Percentiles rank a stretch among this genome's conserved stretches.
These are phyloP conservation scores for Corylus avellana DNA, from an alignment of 306 rosid species.

Conservation along the genomic window DNA sequence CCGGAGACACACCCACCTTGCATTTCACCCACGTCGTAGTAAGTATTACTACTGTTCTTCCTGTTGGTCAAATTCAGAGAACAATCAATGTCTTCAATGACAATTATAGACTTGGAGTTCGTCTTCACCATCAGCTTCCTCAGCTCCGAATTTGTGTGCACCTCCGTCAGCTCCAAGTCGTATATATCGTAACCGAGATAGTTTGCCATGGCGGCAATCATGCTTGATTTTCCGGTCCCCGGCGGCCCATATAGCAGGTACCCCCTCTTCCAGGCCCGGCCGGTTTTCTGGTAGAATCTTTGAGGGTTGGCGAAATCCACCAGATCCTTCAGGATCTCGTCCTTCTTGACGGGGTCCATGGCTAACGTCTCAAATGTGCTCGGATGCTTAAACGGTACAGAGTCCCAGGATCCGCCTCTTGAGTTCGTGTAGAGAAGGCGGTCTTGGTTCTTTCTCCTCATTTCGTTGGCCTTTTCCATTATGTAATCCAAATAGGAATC, in stretches of 20 bases:
- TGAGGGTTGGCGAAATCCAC: conserved; percentile 75
- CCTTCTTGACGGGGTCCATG: conserved; percentile 74
- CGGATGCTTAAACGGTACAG: conserved; percentile 92
- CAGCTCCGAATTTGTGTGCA: conserved; percentile 82
- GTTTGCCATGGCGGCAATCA: conserved; percentile 99
- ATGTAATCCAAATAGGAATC: conserved; percentile 70
- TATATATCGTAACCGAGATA: conserved; percentile 83
- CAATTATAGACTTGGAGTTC: conserved; percentile 81
- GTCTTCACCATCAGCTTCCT: conserved; percentile 91
- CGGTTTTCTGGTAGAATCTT: conserved; percentile 75
- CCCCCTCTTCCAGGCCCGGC: conserved; percentile 95
- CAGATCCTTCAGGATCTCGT: conserved; percentile 75
- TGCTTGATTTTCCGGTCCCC: conserved; percentile 87
- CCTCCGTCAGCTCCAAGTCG: conserved; percentile 88
- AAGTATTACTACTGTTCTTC: conserved; percentile 35
- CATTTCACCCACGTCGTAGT: conserved; percentile 39
- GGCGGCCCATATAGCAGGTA: conserved; percentile 92
- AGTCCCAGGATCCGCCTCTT: conserved; percentile 80
- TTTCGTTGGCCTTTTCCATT: conserved; percentile 81
- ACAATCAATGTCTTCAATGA: conserved; percentile 93
- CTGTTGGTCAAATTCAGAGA: conserved; percentile 66
- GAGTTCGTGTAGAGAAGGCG: conserved; percentile 83
- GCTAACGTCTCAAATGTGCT: conserved; percentile 93
- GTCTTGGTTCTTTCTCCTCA: conserved; percentile 79
- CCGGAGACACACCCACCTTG: conserved; percentile 35